Evolutionary conservation across 208 protist genomes (phyloP), one percentile per base, ranked within the genome.

Genomic region (Trypanosoma vivax): DNA sequence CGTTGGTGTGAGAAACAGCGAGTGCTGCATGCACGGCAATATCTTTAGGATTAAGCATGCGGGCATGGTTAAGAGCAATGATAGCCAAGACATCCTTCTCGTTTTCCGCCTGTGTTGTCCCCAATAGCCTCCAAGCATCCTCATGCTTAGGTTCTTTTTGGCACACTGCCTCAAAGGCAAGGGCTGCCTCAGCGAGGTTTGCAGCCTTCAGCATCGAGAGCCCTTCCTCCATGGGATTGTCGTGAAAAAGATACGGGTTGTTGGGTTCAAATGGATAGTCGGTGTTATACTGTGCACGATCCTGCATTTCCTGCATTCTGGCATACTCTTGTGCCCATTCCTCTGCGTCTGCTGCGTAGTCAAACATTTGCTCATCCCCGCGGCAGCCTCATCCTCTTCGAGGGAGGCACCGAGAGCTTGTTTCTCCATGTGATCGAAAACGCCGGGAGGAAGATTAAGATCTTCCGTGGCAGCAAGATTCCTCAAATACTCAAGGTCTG

Each of bases 1-100:
- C 89, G 68, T 95, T 95, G 25, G 86, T 94, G 65, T 94, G 79
- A 35, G 80, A 85, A 4, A 88, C 84, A 28, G 69, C 75, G 30
- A 95, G 69, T 1, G 72, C 78, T 1, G 83, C 70, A 62, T 92
- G 80, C 21, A 90, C 83, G 14, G 73, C 79, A 37, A 78, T 54
- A 59, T 93, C 82, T 28, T 64, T 49, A 13, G 79, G 76, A 49
- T 87, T 61, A 18, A 92, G 29, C 49, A 67, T 60, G 21, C 80
- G 80, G 11, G 79, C 79, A 31, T 90, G 76, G 61, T 93, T 88
- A 11, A 95, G 72, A 1, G 88, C 88, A 40, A 86, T 76, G 50
- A 95, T 95, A 31, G 88, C 88, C 11, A 91, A 65, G 6, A 38
- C 47, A 38, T 95, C 89, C 73, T 95, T 92, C 61, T 95, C 89